Conservation (phyloP, 305 asterid species). For the Rubia balearica region DNA sequence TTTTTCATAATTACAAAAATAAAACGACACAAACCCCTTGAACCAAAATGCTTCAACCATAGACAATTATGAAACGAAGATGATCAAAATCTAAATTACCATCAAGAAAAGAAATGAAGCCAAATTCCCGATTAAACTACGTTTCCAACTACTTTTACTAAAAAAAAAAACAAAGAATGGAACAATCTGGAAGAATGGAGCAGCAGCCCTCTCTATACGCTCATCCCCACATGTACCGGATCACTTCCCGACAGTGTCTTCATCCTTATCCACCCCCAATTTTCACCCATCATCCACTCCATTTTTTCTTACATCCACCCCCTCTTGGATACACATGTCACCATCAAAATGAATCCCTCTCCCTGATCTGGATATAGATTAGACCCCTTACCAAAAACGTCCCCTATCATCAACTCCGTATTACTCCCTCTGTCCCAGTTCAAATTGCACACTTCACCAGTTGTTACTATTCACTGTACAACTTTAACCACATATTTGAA, state of each 20-base stretch:
- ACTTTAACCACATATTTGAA: no score
- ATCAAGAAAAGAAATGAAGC: no score
- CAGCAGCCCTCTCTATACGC: constrained; percentile 9
- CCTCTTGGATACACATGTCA: neutral
- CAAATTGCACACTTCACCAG: no score
- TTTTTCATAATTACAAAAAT: no score
- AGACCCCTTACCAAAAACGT: neutral
- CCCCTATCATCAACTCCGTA: no score
- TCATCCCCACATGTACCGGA: neutral
- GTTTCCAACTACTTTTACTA: neutral
- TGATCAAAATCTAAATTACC: no score
- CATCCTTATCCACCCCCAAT: constrained; percentile 48
- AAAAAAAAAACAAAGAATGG: constrained; percentile 7
- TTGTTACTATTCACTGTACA: no score
- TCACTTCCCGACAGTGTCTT: constrained; percentile 16
- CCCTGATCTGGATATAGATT: constrained; percentile 17
- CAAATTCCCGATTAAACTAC: no score
- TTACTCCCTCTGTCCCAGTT: no score
- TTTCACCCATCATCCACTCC: constrained; percentile 23
- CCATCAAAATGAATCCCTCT: neutral
- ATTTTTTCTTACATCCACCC: constrained; percentile 11
- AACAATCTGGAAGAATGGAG: constrained; percentile 17
- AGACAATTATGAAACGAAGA: no score
- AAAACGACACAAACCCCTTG: no score
- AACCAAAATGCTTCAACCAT: no score